Evolutionary conservation across 495 filamentous ascomycete genomes (phyloP), one percentile per base, ranked within the genome.

Genomic region (Neurospora sp.): DNA sequence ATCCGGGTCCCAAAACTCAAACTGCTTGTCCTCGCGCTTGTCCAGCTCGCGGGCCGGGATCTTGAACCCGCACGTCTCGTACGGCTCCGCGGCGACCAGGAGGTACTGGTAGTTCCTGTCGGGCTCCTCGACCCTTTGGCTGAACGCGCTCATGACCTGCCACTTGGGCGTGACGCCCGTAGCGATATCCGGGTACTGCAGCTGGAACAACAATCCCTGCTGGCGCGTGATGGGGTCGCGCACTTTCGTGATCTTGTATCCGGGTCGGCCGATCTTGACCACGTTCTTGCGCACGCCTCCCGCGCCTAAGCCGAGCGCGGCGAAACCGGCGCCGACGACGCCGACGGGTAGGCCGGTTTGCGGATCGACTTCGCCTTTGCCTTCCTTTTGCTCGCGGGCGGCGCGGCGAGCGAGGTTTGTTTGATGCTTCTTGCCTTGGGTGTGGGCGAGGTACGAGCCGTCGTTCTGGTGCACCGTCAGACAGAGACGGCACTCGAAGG

Each of bases 391-490:
- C 82, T 99, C 96, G 72, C 93, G 89, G 11, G 96, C 96, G 8
- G 96, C 96, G 76, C 96, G 92, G 0, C 96, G 91, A 20, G 96
- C 96, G n/a, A 99, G 92, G 83, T 99, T 99, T 69, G 96, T 98
- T 84, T 98, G 96, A 81, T 99, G 96, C 86, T 99, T 99, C 77
- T 95, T 93, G 70, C 96, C 96, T 83, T 99, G 96, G 11, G 96
- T 99, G 84, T 99, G 96, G 0, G 96, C 95, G 77, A 99, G 94
- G 85, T 99, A 99, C 72, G 95, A 98, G 76, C 96, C 96, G 85
- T 99, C 96, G 83, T 99, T 99, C 79, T 99, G 96, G 87, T 99
- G 96, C n/a, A 98, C 96, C 3, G 96, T 99, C 39, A 99, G 86
- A 78, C 96, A 99, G 49, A 99, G 91, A 18, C 96, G 93, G 82